A percentile compares a stretch with the other conserved stretches of the same genome.
These are phyloP conservation scores for Fragosphaeria purpurea DNA, from an alignment of 2,329 filamentous ascomycete species.

Conservation along the genomic window DNA sequence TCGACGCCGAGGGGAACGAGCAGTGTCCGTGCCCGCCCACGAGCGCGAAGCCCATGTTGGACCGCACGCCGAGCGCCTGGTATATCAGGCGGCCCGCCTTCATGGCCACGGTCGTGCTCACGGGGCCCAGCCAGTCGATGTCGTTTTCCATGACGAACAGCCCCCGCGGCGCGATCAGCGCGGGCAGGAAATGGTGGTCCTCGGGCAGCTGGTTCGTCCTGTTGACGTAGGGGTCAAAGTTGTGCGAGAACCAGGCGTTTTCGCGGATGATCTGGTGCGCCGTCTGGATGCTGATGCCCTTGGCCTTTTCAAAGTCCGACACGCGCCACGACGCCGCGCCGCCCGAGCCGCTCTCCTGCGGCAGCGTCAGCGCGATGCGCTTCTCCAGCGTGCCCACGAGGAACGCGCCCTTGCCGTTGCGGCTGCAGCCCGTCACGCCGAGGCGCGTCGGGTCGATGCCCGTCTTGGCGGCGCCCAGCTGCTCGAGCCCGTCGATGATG, in stretches of 20 bases:
- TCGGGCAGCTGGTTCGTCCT: conserved; percentile 35
- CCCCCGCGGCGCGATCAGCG: conserved; percentile 42
- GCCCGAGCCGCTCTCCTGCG: conserved; percentile 49
- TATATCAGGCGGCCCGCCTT: conserved; percentile 39
- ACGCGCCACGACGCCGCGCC: conserved; percentile 49
- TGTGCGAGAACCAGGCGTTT: conserved; percentile 49
- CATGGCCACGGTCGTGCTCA: conserved; percentile 44
- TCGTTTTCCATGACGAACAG: conserved; percentile 45
- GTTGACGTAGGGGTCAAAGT: conserved; percentile 39
- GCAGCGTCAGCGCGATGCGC: conserved; percentile 47
- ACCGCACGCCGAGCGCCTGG: conserved; percentile 36
- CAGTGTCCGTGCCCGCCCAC: conserved; percentile 42
- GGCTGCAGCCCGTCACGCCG: conserved; percentile 50
- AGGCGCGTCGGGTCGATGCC: conserved; percentile 35
- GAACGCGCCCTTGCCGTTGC: conserved; percentile 51
- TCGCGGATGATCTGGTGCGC: conserved; percentile 44
- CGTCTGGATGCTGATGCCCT: conserved; percentile 47
- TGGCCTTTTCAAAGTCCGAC: conserved; percentile 34
- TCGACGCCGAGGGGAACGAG: conserved; percentile 39
- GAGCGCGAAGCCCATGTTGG: conserved; percentile 44
- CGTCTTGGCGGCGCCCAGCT: conserved; percentile 26
- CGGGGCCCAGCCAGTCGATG: conserved; percentile 43
- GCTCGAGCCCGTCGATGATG: conserved; percentile 46
- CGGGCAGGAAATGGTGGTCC: conserved; percentile 46
- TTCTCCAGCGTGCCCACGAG: conserved; percentile 44